phyloP scores from a whole-genome alignment of 2,329 filamentous ascomycete genomes.

The Aspergillus clavatus region DNA sequence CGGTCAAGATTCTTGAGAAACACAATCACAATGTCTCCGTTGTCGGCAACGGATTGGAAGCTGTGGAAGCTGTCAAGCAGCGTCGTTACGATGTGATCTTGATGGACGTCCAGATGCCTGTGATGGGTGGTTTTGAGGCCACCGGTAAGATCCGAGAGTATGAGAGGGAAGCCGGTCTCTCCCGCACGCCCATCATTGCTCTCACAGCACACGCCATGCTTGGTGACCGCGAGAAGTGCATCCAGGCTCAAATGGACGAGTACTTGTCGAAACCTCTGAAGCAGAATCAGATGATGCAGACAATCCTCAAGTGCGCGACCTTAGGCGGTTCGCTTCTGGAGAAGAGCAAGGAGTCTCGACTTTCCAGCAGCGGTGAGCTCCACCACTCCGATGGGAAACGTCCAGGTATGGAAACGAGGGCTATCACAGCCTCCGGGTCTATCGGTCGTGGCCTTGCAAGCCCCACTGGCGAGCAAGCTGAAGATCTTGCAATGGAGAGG shows the following conservation, averaged over 20 bases:
- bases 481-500: conserved; percentile 57
- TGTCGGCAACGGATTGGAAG: conserved; percentile 90
- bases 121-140: conserved; percentile 98
- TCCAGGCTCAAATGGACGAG: conserved; percentile 98
- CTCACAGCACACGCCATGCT: conserved; percentile 98
- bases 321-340: conserved; percentile 56
- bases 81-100: conserved; percentile 94
- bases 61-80: conserved; percentile 84
- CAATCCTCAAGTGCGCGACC: conserved; percentile 92
- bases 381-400: conserved; percentile 39
- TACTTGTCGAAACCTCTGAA: conserved; percentile 95
- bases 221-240: conserved; percentile 95
- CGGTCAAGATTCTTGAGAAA: conserved; percentile 95
- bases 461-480: conserved; percentile 56
- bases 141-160: conserved; percentile 96
- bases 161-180: conserved; percentile 72
- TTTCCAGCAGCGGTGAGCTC: conserved; percentile 38
- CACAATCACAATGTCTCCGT: conserved; percentile 70
- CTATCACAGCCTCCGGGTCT: conserved; percentile 65
- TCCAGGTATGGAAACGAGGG: conserved; percentile 56
- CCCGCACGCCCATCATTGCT: conserved; percentile 90
- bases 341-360: conserved; percentile 41
- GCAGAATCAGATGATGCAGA: conserved; percentile 96
- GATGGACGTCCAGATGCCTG: conserved; percentile 99
- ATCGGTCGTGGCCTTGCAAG: conserved; percentile 55